Base-by-base conservation (phyloP, 2,329 filamentous ascomycete species). In the Pyrenochaeta sp. region DNA sequence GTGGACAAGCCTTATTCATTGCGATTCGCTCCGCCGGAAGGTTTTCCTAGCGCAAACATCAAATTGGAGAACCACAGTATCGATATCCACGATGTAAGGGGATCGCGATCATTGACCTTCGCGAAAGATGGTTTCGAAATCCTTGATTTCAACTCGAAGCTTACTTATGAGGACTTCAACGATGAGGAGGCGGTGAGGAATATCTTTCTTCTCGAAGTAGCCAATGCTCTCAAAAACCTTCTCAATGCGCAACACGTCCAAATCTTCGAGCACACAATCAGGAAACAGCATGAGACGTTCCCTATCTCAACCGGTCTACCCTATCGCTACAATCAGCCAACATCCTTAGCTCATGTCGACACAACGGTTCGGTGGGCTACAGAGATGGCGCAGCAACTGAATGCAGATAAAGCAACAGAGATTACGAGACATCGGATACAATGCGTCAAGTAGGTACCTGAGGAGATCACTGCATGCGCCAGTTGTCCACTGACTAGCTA, bases 311-410 rank as follows among this genome's bases (percentile, higher is more conserved):
- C 58, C 1, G 61, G 61, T 1, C 42, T 50, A 47, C 7, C 53
- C 3, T 64, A 61, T 48, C 30, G 19, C 8, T 58, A 43, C 19
- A 47, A 56, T 42, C 61, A 64, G 34, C 61, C 61, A 30, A 61
- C 54, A 2, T 39, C 34, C 3, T 50, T 64, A 24, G 52, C 54
- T 5, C 61, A 64, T 46, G 54, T 64, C 15, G 57, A 54, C 37
- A 55, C 42, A 5, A 62, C 58, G 25, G 22, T 43, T 19, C 15
- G 34, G 12, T 59, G 40, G 43, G 45, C 52, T 12, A 30, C 44
- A 2, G 52, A 50, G 7, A 56, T 59, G 49, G 44, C 50, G 15
- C 19, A 22, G n/a, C 47, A 61, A 24, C 25, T 63, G 9, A 54
- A 54, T 40, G 13, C 25, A n/a, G 37, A 19, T 19, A 19, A 19